A percentile compares a stretch with the other conserved stretches of the same genome.
These are phyloP conservation scores for Ustilago sp. DNA, from an alignment of 1,284 basidiomycete species.

Conservation along the genomic window DNA sequence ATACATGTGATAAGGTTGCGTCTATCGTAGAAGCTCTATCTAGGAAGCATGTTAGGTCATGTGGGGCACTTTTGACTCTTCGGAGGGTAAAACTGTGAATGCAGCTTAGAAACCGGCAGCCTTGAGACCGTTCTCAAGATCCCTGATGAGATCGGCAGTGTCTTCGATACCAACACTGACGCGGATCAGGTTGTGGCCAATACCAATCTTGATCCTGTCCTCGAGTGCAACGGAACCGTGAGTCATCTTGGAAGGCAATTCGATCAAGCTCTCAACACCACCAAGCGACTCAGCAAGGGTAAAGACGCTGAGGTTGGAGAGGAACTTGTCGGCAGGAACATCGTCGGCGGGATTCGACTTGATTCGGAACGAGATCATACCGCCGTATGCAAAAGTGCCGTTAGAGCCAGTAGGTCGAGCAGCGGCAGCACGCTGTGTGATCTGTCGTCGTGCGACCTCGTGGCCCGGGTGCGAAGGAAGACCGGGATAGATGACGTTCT, in stretches of 20 bases:
- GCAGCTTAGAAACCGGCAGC: conserved; percentile 32
- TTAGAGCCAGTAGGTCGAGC: conserved; percentile 16
- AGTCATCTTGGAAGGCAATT: conserved; percentile 73
- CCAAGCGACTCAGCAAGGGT: conserved; percentile 89
- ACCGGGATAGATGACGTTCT: conserved; percentile 88
- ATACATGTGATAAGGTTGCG: background rate
- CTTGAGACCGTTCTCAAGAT: conserved; percentile 79
- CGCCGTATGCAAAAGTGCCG: conserved; percentile 67
- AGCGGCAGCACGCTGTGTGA: conserved; percentile 55
- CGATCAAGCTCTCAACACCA: conserved; percentile 89
- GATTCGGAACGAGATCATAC: conserved; percentile 72
- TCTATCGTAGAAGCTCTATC: conserved; percentile 15
- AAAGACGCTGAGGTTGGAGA: conserved; percentile 79
- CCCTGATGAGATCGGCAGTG: conserved; percentile 80
- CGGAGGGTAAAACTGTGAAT: background rate
- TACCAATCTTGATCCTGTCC: conserved; percentile 70
- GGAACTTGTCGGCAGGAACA: conserved; percentile 77
- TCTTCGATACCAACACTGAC: conserved; percentile 92
- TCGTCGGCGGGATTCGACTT: conserved; percentile 54
- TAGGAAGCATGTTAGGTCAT: background rate
- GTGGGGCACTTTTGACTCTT: background rate
- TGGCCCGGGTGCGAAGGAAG: conserved; percentile 61
- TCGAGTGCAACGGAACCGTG: conserved; percentile 79
- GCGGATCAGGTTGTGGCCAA: conserved; percentile 83
- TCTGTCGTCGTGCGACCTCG: conserved; percentile 55